These are phyloP conservation scores for Colletotrichum sp. DNA, from an alignment of 2,329 filamentous ascomycete species.

Conservation along the genomic window DNA sequence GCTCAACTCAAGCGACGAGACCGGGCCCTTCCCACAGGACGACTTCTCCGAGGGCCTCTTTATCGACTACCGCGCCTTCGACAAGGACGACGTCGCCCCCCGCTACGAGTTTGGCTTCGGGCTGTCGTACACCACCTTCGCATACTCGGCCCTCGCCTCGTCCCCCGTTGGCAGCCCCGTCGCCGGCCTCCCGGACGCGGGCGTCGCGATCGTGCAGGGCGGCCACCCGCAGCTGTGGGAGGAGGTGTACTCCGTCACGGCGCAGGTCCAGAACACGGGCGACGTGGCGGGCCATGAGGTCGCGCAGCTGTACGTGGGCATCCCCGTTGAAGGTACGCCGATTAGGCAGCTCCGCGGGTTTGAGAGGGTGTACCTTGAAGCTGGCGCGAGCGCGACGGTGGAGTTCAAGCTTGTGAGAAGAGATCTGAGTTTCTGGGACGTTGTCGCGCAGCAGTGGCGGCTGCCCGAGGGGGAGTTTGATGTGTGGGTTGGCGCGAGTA, in stretches of 20 bases:
- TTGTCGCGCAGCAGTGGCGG: slow-evolving; percentile 53
- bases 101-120: slow-evolving; percentile 83
- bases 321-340: slow-evolving; percentile 36
- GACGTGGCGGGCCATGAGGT: slow-evolving; percentile 67
- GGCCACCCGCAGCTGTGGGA: slow-evolving; percentile 53
- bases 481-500: not conserved
- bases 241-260: slow-evolving; percentile 53
- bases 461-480: slow-evolving; percentile 39
- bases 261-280: slow-evolving; percentile 70
- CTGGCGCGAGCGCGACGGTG: slow-evolving; percentile 40
- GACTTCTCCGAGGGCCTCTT: slow-evolving; percentile 79
- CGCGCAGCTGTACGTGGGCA: slow-evolving; percentile 59
- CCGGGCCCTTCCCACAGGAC: slow-evolving; percentile 64
- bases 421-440: slow-evolving; percentile 58
- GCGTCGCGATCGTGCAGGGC: slow-evolving; percentile 42
- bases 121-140: slow-evolving; percentile 74
- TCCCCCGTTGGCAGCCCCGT: slow-evolving; percentile 59
- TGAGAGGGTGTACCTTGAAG: slow-evolving; percentile 48
- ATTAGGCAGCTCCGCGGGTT: slow-evolving; percentile 48
- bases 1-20: slow-evolving; percentile 56
- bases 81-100: slow-evolving; percentile 71
- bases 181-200: slow-evolving; percentile 43
- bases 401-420: slow-evolving; percentile 48
- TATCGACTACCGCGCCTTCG: slow-evolving; percentile 84
- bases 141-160: slow-evolving; percentile 55